phyloP scores from a whole-genome alignment of 805 yeast species.

The Kuraishia molischiana region DNA sequence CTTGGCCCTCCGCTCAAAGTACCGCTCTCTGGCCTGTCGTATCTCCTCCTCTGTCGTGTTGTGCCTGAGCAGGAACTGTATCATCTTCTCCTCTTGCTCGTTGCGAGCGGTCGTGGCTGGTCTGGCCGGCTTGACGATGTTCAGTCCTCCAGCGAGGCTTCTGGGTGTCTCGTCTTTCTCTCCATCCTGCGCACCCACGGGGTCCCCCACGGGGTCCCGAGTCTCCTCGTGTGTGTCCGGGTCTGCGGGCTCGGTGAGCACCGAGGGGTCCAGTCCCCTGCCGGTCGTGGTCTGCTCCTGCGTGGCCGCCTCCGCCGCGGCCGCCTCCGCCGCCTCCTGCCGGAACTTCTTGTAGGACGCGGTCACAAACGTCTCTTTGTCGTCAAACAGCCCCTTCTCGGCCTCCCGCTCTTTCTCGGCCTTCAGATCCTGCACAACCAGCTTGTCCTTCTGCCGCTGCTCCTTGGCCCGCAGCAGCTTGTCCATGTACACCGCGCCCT shows the following conservation, averaged over 20 bases:
- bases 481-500: constrained; percentile 25
- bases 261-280: neutral
- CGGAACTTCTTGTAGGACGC: constrained; percentile 32
- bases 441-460: constrained; percentile 33
- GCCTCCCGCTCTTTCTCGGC: constrained; percentile 25
- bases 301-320: neutral
- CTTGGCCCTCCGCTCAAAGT: constrained; percentile 6
- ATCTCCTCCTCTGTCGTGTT: constrained; percentile 9
- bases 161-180: neutral
- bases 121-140: neutral
- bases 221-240: neutral
- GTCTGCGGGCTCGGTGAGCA: neutral
- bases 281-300: neutral
- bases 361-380: constrained; percentile 37
- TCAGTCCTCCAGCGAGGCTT: constrained; percentile 2
- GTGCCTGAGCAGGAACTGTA: neutral
- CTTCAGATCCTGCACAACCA: constrained; percentile 26
- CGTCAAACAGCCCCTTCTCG: constrained; percentile 27
- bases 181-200: neutral
- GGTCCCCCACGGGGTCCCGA: too few species aligned
- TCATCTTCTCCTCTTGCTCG: neutral
- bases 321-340: constrained; percentile 13
- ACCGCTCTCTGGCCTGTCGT: constrained; percentile 10
- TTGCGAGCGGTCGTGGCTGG: neutral
- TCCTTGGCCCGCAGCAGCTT: constrained; percentile 32